Percentiles rank a stretch among this genome's conserved stretches.
phyloP scores from a whole-genome alignment of 2,329 filamentous ascomycete species.

The Cladophialophora immunda region DNA sequence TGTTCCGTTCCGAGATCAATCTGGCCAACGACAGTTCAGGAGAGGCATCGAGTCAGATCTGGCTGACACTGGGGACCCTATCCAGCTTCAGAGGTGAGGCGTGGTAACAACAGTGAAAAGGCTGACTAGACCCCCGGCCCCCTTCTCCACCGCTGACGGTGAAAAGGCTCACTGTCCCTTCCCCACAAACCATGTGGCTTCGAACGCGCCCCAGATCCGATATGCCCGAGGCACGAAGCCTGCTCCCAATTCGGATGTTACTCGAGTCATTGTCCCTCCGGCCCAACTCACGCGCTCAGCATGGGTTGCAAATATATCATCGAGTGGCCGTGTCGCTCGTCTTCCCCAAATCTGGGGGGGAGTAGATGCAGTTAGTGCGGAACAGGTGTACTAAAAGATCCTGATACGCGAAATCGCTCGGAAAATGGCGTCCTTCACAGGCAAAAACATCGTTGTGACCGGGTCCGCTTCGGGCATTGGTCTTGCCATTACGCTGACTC shows the following conservation, averaged over 20 bases:
- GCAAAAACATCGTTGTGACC: conserved; percentile 67
- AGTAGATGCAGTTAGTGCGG: not conserved
- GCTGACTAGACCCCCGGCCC: conserved; percentile 8
- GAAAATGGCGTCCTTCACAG: conserved; percentile 24
- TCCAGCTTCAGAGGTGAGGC: conserved; percentile 3
- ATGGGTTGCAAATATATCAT: not conserved
- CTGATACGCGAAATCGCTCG: not conserved
- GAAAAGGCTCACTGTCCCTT: conserved; percentile 23
- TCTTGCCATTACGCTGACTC: conserved; percentile 59
- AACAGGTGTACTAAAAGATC: not conserved
- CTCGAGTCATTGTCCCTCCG: conserved; percentile 16
- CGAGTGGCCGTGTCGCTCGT: not conserved
- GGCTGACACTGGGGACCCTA: conserved; percentile 2
- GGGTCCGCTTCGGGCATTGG: conserved; percentile 72
- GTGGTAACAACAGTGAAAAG: conserved; percentile 10
- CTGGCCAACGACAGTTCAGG: not conserved
- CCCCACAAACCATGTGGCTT: not conserved
- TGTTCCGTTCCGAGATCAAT: not conserved
- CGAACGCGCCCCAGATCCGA: not conserved
- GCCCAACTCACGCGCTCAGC: not conserved
- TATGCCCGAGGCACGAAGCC: conserved; percentile 2
- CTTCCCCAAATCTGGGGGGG: not conserved
- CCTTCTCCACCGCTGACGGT: conserved; percentile 23
- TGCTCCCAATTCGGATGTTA: not conserved
- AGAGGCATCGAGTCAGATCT: conserved; percentile 2